A percentile compares a stretch with the other conserved stretches of the same genome.
Conservation (phyloP, 805 yeast species). For the Sporopachydermia lactativora region DNA sequence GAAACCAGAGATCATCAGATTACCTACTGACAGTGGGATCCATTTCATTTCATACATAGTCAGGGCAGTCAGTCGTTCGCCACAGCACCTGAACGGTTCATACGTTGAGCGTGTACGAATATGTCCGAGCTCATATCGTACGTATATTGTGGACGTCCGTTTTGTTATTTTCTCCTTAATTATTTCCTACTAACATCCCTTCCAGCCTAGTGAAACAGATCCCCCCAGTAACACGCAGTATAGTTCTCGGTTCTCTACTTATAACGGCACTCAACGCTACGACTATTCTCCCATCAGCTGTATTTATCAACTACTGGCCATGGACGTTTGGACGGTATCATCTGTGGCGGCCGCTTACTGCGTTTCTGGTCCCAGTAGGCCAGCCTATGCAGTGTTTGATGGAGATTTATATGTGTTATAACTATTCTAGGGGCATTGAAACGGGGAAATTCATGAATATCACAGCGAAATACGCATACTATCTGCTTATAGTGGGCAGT, state of each 20-base stretch:
- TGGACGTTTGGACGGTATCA: conserved; percentile 6
- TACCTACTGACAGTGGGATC: too few relatives aligned
- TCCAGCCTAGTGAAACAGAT: conserved; percentile 9
- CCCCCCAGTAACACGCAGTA: conserved; percentile 13
- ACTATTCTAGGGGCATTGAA: conserved; percentile 11
- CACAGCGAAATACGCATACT: conserved; percentile 14
- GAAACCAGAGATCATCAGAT: too few relatives aligned
- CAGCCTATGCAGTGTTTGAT: conserved; percentile 9
- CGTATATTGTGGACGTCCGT: neutral
- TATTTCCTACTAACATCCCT: neutral
- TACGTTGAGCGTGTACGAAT: neutral
- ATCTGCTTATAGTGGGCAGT: conserved; percentile 10
- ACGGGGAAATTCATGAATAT: conserved; percentile 8
- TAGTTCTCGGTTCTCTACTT: conserved; percentile 7
- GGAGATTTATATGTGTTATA: conserved; percentile 11
- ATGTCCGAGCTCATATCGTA: neutral
- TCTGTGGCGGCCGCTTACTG: conserved; percentile 14
- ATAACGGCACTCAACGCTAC: conserved; percentile 7
- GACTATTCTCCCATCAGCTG: conserved; percentile 2
- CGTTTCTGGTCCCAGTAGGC: conserved; percentile 10
- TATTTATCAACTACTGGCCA: conserved; percentile 10
- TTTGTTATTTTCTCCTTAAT: neutral
- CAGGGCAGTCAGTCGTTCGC: too few relatives aligned
- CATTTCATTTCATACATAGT: too few relatives aligned
- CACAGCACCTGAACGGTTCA: too few relatives aligned